Percentiles rank a stretch among this genome's conserved stretches.
Evolutionary conservation across 805 yeast species (phyloP).

Genomic region (Candida saitoana): DNA sequence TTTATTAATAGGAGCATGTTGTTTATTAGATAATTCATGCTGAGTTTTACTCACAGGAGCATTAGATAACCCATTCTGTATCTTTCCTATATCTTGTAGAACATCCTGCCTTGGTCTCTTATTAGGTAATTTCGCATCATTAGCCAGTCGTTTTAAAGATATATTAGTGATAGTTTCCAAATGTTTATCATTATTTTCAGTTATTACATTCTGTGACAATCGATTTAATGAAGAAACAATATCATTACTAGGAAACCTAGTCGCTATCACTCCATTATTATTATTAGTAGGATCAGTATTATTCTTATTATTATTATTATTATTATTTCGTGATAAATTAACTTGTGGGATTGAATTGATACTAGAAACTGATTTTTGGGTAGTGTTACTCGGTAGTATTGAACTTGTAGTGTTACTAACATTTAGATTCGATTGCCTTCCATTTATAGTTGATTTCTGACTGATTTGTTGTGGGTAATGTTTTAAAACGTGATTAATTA

Average conservation of each 20-base stretch:
- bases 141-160: not conserved
- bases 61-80: too few relatives aligned
- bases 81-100: not conserved
- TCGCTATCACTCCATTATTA: not conserved
- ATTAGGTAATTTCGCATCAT: not conserved
- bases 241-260: not conserved
- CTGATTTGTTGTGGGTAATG: not conserved
- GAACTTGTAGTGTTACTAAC: not conserved
- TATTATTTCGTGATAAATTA: not conserved
- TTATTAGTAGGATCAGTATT: too few relatives aligned
- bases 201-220: not conserved
- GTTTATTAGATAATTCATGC: not conserved
- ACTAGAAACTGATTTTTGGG: not conserved
- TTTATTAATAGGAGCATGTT: too few relatives aligned
- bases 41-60: too few relatives aligned
- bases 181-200: not conserved
- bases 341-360: not conserved
- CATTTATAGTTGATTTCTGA: not conserved
- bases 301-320: too few relatives aligned
- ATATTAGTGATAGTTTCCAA: not conserved
- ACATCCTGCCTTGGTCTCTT: not conserved
- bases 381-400: not conserved
- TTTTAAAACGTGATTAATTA: conserved; percentile 1
- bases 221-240: not conserved
- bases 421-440: not conserved